phyloP scores from a whole-genome alignment of 2,329 filamentous ascomycete species.

The Basipetospora chlamydospora region DNA sequence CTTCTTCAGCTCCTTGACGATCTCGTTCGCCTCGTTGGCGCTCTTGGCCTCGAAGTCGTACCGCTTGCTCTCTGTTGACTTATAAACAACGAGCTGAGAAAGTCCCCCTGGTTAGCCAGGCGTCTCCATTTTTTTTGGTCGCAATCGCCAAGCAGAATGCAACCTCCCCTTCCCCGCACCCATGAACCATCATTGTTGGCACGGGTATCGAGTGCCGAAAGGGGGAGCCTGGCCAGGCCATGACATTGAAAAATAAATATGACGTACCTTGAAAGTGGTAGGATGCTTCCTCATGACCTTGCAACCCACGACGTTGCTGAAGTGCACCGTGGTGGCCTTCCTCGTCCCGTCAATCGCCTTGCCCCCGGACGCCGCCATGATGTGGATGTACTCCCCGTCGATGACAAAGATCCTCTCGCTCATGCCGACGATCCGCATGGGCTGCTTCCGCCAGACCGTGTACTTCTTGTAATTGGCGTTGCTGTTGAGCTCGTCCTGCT shows the following conservation, averaged over 20 bases:
- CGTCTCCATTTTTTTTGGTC: neutral
- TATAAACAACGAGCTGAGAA: conserved; percentile 60
- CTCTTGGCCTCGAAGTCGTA: conserved; percentile 76
- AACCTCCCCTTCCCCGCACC: neutral
- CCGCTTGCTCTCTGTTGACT: conserved; percentile 60
- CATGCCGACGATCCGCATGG: conserved; percentile 63
- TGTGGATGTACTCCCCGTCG: conserved; percentile 76
- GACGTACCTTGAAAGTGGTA: conserved; percentile 58
- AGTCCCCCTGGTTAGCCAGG: conserved; percentile 1
- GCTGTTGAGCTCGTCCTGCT: conserved; percentile 41
- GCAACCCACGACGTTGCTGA: conserved; percentile 67
- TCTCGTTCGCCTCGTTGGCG: conserved; percentile 59
- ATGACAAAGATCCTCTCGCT: conserved; percentile 66
- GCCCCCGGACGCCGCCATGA: conserved; percentile 56
- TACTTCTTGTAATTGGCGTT: conserved; percentile 58
- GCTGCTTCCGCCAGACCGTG: conserved; percentile 67
- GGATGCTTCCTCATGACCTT: conserved; percentile 71
- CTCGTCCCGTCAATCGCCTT: conserved; percentile 50
- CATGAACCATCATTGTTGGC: too few species aligned
- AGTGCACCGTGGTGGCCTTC: conserved; percentile 70
- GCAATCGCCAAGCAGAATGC: neutral
- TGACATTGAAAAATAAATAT: neutral
- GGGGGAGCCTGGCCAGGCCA: too few species aligned
- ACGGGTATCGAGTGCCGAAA: neutral
- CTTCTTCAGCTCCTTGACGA: conserved; percentile 65